Conservation (phyloP, 2,329 filamentous ascomycete genomes). For the Beauveria scarabaeidicola region DNA sequence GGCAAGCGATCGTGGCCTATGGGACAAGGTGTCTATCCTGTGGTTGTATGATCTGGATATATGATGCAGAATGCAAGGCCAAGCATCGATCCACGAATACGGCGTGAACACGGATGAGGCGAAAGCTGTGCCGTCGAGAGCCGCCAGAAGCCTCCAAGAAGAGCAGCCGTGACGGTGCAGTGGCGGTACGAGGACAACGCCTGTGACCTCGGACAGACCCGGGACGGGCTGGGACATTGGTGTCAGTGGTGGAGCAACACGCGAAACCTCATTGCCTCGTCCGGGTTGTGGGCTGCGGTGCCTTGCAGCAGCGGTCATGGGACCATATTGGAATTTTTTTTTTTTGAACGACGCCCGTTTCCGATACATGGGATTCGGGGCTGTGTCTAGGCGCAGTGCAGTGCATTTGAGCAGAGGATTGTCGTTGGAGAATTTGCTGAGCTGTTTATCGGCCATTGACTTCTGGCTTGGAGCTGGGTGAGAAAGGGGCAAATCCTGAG, state of each 20-base stretch:
- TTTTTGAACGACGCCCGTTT: not conserved
- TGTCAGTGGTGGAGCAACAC: not conserved
- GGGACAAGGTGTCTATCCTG: not conserved
- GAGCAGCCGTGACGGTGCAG: too few species aligned
- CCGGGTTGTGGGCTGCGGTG: not conserved
- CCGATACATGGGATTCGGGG: not conserved
- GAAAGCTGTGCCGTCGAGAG: not conserved
- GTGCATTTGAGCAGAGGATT: not conserved
- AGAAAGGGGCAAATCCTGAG: not conserved
- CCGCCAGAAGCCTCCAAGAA: not conserved
- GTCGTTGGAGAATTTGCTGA: not conserved
- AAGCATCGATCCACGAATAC: too few species aligned
- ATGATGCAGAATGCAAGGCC: too few species aligned
- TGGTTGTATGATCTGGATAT: not conserved
- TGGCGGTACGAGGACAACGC: not conserved
- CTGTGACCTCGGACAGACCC: constrained; percentile 10
- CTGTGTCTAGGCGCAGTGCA: not conserved
- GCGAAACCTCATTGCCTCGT: not conserved
- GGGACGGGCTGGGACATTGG: constrained; percentile 1
- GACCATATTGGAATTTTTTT: not conserved
- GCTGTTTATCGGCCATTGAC: not conserved
- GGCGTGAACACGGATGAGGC: not conserved
- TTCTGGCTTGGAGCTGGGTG: not conserved
- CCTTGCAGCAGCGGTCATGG: constrained; percentile 8
- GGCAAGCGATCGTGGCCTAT: not conserved